A percentile compares a stretch with the other conserved stretches of the same genome.
phyloP scores from a whole-genome alignment of 768 basidiomycete species.

The Serpula lacrymans region DNA sequence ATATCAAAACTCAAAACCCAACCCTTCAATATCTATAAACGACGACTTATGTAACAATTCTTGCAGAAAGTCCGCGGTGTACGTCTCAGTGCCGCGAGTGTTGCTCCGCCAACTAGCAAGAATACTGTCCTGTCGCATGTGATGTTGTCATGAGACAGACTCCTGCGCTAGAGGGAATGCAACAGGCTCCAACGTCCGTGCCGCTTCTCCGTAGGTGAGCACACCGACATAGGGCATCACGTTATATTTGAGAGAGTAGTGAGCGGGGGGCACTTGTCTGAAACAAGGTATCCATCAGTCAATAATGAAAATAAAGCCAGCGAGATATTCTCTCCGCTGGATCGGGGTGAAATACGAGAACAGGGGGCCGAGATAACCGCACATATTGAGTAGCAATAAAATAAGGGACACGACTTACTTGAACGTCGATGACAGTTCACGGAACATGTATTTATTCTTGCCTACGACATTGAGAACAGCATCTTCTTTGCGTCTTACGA shows the following conservation, averaged over 20 bases:
- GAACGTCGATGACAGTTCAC: slow-evolving; percentile 71
- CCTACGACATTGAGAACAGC: slow-evolving; percentile 56
- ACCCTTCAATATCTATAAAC: too few species aligned
- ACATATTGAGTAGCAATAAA: background rate
- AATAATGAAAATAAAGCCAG: background rate
- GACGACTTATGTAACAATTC: too few species aligned
- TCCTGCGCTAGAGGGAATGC: slow-evolving; percentile 30
- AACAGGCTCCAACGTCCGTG: slow-evolving; percentile 37
- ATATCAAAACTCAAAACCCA: too few species aligned
- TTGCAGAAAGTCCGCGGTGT: too few species aligned
- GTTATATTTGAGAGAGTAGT: slow-evolving; percentile 81
- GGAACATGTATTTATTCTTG: slow-evolving; percentile 84
- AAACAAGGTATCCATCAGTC: slow-evolving; percentile 16
- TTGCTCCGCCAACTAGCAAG: too few species aligned
- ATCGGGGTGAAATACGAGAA: background rate
- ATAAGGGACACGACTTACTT: slow-evolving; percentile 51
- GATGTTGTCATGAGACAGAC: slow-evolving; percentile 23
- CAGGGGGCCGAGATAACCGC: background rate
- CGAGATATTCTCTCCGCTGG: too few species aligned
- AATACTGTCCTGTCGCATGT: too few species aligned
- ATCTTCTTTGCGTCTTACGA: slow-evolving; percentile 76
- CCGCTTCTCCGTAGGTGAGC: slow-evolving; percentile 74
- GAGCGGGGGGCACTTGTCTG: slow-evolving; percentile 62
- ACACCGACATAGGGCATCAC: slow-evolving; percentile 87
- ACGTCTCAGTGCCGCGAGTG: too few species aligned